Evolutionary conservation across 2,329 filamentous ascomycete genomes (phyloP).

Genomic region (Xylariales sp.): DNA sequence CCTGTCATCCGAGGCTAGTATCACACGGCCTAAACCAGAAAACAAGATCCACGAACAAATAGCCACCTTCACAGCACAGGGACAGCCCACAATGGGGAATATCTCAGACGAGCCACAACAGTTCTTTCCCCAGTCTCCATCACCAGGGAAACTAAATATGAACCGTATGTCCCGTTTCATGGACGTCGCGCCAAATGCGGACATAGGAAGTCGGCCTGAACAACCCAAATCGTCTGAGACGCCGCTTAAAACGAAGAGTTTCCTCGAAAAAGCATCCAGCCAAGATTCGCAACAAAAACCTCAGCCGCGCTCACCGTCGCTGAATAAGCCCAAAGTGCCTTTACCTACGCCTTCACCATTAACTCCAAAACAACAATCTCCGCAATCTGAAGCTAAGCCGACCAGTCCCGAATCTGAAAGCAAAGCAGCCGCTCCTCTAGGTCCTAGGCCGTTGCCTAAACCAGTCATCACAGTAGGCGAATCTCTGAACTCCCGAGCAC

Average conservation of each 20-base stretch:
- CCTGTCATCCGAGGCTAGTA: slow-evolving; percentile 39
- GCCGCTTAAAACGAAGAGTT: slow-evolving; percentile 34
- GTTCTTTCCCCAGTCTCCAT: slow-evolving; percentile 57
- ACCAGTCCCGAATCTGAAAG: slow-evolving; percentile 55
- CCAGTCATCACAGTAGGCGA: slow-evolving; percentile 43
- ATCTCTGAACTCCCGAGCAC: slow-evolving; percentile 32
- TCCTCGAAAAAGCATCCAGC: slow-evolving; percentile 35
- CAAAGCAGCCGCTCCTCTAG: slow-evolving; percentile 51
- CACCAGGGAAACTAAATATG: slow-evolving; percentile 68
- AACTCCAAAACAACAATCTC: slow-evolving; percentile 43
- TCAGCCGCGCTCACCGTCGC: slow-evolving; percentile 42
- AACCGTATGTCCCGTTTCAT: slow-evolving; percentile 71
- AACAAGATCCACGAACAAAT: slow-evolving; percentile 49
- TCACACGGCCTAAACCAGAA: slow-evolving; percentile 37
- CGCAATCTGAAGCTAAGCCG: slow-evolving; percentile 43
- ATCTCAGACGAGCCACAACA: slow-evolving; percentile 46
- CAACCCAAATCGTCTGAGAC: slow-evolving; percentile 34
- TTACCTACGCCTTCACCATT: slow-evolving; percentile 46
- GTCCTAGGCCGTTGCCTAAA: slow-evolving; percentile 51
- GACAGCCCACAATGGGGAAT: slow-evolving; percentile 46
- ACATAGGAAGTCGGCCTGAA: slow-evolving; percentile 46
- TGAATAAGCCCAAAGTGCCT: slow-evolving; percentile 46
- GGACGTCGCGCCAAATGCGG: slow-evolving; percentile 54
- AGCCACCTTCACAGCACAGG: slow-evolving; percentile 47
- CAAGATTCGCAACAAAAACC: slow-evolving; percentile 35